Evolutionary conservation across 1,284 basidiomycete genomes (phyloP).

Genomic region (Earliella scabrosa): DNA sequence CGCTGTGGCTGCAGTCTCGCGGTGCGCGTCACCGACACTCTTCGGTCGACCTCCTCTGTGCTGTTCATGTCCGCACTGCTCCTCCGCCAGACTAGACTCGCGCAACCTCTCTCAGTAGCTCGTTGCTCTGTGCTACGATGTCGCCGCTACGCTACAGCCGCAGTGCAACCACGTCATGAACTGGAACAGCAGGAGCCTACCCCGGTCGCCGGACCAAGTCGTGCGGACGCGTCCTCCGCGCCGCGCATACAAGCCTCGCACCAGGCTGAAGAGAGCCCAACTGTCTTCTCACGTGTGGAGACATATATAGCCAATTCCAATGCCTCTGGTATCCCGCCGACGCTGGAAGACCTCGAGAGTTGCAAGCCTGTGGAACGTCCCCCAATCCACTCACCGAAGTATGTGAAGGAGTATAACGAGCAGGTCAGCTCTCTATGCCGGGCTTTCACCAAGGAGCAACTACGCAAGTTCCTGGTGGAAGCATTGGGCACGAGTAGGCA

Average conservation of each 20-base stretch:
- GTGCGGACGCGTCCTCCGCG: neutral
- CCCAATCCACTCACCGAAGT: constrained; percentile 45
- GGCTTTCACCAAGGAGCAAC: constrained; percentile 68
- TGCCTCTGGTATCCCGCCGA: constrained; percentile 46
- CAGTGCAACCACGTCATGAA: constrained; percentile 14
- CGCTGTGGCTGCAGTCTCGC: neutral
- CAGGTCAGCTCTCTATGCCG: constrained; percentile 55
- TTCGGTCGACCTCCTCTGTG: neutral
- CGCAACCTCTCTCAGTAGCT: constrained; percentile 28
- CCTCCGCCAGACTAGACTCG: constrained; percentile 31
- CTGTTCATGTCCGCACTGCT: constrained; percentile 37
- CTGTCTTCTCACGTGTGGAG: constrained; percentile 42
- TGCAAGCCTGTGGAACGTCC: constrained; percentile 48
- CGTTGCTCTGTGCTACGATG: constrained; percentile 26
- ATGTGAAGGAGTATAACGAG: constrained; percentile 54
- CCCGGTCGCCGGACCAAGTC: constrained; percentile 21
- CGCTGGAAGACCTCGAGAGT: constrained; percentile 59
- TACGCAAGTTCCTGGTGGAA: constrained; percentile 55
- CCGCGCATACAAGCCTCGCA: neutral
- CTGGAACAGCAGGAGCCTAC: constrained; percentile 6
- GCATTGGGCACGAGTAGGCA: constrained; percentile 45
- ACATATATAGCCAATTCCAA: constrained; percentile 58
- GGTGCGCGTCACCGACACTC: neutral
- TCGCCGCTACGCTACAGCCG: constrained; percentile 34
- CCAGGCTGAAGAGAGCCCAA: neutral